Base-by-base conservation (phyloP, 2,329 filamentous ascomycete genomes). In the Scedosporium aurantiacum region DNA sequence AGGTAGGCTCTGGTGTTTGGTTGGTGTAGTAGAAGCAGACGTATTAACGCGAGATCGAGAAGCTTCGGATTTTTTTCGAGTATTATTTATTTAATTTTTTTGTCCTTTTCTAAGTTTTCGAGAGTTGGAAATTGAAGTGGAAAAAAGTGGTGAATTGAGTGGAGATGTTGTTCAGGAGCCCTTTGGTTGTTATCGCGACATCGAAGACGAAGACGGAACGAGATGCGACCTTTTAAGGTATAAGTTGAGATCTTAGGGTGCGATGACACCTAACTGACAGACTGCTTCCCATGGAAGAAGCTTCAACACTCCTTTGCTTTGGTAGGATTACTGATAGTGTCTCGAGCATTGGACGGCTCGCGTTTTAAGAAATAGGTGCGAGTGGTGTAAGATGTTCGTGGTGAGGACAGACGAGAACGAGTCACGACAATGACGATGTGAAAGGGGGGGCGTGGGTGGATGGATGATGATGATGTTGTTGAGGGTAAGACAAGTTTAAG, bases 261-360 rank as follows among this genome's bases (percentile, higher is more conserved):
- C 28, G 47, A 32, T 37, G 25, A 37, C 41, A 60, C 43, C 43
- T 28, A 28, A 50, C 47, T 37, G 43, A 32, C 23, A 28, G 37
- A 32, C 25, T 60, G 47, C 58, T 60, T 60, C 58, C 25, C 58
- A 60, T 60, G 58, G 58, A 60, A 60, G 58, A 41, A 50, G 47
- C n/a, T 27, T 28, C 16, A 25, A 16, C 43, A 32, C 25, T 54
- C 50, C 50, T 32, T 37, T 60, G 58, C 14, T 52, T 32, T 16
- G 23, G 14, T 25, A 60, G 43, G 41, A 37, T 28, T 52, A 28
- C 21, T 27, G 45, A 43, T 50, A 18, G 58, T 32, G 32, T 25
- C 28, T 45, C 23, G 58, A 60, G 58, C 58, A 60, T 60, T 60
- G 58, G 58, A 52, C 43, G 25, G 58, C 50, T 54, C 50, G 6